Evolutionary conservation across 108 stramenopile species (phyloP).

Genomic region (Hondaea fermentalgiana): DNA sequence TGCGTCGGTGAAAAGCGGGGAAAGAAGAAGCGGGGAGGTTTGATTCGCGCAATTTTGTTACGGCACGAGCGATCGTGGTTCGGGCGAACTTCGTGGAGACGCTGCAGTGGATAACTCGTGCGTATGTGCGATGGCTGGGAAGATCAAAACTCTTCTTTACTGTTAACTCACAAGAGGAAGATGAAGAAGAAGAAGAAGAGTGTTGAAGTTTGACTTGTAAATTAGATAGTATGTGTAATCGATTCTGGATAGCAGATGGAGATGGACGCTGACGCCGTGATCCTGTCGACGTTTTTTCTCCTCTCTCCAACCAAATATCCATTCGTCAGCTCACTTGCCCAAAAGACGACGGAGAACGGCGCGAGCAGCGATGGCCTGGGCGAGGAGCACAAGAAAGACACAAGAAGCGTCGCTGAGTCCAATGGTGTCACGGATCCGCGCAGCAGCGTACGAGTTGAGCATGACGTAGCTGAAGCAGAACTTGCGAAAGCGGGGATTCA

Average conservation of each 20-base stretch:
- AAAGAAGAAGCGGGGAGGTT: no score
- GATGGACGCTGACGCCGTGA: no score
- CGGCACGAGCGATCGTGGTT: no score
- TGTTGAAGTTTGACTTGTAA: not conserved
- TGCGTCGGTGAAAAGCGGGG: no score
- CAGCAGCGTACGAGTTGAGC: not conserved
- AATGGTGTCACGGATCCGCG: not conserved
- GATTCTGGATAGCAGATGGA: not conserved
- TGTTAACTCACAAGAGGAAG: not conserved
- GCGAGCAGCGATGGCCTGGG: not conserved
- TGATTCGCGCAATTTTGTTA: no score
- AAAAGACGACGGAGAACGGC: not conserved
- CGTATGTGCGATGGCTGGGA: no score
- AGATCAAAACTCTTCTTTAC: not conserved
- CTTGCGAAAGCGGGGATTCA: not conserved
- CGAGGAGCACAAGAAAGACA: not conserved
- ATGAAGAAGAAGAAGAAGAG: not conserved
- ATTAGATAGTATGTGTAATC: not conserved
- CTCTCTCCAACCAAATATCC: not conserved
- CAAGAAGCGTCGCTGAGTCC: not conserved
- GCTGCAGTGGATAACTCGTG: no score
- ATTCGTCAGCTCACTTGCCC: not conserved
- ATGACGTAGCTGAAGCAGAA: not conserved
- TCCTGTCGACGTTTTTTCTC: no score
- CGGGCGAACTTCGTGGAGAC: no score